Base-by-base conservation (phyloP, 805 yeast species). In the Yamadazyma scolyti region DNA sequence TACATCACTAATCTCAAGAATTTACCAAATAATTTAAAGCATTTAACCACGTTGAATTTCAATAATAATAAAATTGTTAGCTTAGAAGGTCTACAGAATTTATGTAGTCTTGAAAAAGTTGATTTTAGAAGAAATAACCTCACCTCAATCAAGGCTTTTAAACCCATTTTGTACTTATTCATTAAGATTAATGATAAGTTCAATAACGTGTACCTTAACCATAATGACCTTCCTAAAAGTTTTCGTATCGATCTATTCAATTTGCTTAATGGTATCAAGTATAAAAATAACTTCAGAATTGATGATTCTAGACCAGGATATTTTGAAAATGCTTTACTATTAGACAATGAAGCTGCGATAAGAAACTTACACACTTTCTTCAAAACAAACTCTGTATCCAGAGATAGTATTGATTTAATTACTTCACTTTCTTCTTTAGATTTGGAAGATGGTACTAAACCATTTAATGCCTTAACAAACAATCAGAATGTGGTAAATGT, bases 251-350 rank as follows among this genome's bases (percentile, higher is more conserved):
- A 77, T 26, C 47, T 76, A 9, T 76, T 76, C 54, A 75, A 77
- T 48, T 50, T 76, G 30, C 60, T 73, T 42, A 75, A 75, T 45
- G 80, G 79, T 6, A 68, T 72, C 23, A 65, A 61, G 34, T 68
- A 67, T 36, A 58, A 60, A 15, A 73, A 73, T 40, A 46, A 47
- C 6, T 46, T 76, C 36, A 71, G 71, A 42, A 70, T 76, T 22
- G 82, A 76, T 47, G 81, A 78, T 25, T 73, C 80, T 3, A 51
- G 71, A 31, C 82, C 82, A 1, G 81, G 82, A 1, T 73, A 76
- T 33, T 73, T 76, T 52, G 82, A 76, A 52, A 64, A 73, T 13
- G 70, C 81, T 19, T 47, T 75, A 43, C 51, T 76, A 17, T 55
- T 75, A 30, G 80, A 74, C 40, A 56, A 68, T 2, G 75, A 70